Conservation (phyloP, 2,329 filamentous ascomycete species). For the Fonsecaea pugnacius region DNA sequence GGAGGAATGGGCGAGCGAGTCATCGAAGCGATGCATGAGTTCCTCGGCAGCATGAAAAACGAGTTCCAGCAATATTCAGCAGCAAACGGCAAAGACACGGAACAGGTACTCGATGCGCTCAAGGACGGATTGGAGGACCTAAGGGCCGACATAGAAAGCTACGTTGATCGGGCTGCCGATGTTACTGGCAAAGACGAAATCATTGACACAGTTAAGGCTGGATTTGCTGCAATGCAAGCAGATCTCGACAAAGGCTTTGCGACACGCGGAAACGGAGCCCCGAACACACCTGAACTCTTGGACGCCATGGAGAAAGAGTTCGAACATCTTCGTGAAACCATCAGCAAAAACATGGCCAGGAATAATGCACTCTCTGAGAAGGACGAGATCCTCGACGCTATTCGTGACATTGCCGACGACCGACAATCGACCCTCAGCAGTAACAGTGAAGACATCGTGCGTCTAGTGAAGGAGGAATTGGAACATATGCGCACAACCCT, state of each 20-base stretch:
- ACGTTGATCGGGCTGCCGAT: slow-evolving; percentile 74
- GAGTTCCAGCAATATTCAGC: slow-evolving; percentile 79
- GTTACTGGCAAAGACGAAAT: slow-evolving; percentile 76
- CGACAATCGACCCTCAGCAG: slow-evolving; percentile 44
- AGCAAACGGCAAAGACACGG: slow-evolving; percentile 78
- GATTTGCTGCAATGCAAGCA: slow-evolving; percentile 65
- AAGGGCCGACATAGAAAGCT: slow-evolving; percentile 77
- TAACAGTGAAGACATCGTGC: slow-evolving; percentile 52
- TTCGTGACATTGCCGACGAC: slow-evolving; percentile 43
- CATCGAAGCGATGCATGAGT: slow-evolving; percentile 62
- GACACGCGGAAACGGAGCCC: slow-evolving; percentile 45
- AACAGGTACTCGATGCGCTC: slow-evolving; percentile 84
- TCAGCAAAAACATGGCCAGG: slow-evolving; percentile 71
- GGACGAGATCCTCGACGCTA: slow-evolving; percentile 65
- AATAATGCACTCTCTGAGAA: slow-evolving; percentile 60
- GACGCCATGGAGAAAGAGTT: slow-evolving; percentile 81
- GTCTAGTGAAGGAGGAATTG: slow-evolving; percentile 63
- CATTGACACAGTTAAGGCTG: slow-evolving; percentile 68
- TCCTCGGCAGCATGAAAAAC: slow-evolving; percentile 64
- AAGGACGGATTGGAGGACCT: slow-evolving; percentile 85
- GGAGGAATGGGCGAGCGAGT: slow-evolving; percentile 63
- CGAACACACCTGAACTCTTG: slow-evolving; percentile 69
- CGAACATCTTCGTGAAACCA: slow-evolving; percentile 76
- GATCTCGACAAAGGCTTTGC: slow-evolving; percentile 60
- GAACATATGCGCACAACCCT: slow-evolving; percentile 64